phyloP scores from a whole-genome alignment of 768 basidiomycete species.

The Psilocybe subaeruginosa region DNA sequence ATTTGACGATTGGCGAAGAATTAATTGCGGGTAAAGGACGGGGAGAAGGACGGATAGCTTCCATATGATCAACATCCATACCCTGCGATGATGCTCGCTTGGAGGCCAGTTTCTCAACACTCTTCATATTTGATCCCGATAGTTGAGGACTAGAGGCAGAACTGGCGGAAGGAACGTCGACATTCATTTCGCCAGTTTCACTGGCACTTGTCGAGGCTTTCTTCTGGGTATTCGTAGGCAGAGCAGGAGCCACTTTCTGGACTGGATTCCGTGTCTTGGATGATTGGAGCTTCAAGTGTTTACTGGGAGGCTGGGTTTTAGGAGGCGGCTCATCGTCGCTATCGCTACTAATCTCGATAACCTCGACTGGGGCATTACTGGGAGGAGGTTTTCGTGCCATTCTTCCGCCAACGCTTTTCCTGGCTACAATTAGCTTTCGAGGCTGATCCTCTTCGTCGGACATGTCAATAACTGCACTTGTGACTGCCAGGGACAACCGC shows the following conservation, averaged over 20 bases:
- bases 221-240: background rate
- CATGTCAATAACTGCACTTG: background rate
- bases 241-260: background rate
- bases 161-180: background rate
- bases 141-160: background rate
- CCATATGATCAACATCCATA: background rate
- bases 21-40: background rate
- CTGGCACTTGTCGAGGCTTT: background rate
- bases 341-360: slow-evolving; percentile 2
- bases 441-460: background rate
- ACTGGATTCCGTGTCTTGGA: background rate
- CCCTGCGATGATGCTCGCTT: background rate
- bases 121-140: background rate
- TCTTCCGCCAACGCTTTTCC: background rate
- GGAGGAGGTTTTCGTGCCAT: background rate
- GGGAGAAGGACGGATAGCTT: background rate
- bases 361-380: background rate
- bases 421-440: background rate
- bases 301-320: background rate
- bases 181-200: background rate
- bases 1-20: background rate
- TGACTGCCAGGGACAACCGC: background rate
- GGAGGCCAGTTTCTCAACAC: background rate
- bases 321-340: background rate
- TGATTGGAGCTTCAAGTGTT: background rate